Conservation (phyloP, 352 stramenopile species). For the Plasmopara halstedii region DNA sequence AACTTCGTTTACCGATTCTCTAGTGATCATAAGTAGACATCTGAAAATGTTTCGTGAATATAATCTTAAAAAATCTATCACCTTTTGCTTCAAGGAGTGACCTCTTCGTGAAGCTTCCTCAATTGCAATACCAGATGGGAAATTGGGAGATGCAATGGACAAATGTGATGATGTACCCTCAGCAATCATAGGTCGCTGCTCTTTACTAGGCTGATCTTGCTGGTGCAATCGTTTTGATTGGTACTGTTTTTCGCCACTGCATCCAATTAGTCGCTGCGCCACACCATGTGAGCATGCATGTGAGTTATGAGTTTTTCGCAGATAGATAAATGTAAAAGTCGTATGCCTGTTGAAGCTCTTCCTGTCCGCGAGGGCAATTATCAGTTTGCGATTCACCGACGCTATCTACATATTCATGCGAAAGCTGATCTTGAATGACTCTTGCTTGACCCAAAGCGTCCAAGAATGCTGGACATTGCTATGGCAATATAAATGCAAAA, state of each 20-base stretch:
- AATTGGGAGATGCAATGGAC: constrained; percentile 6
- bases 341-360: too few relatives aligned
- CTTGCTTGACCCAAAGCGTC: constrained; percentile 6
- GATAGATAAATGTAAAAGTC: too few relatives aligned
- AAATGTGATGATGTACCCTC: constrained; percentile 10
- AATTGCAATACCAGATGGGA: constrained; percentile 4
- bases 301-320: not conserved
- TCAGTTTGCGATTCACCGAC: too few relatives aligned
- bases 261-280: constrained; percentile 2
- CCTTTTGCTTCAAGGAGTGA: constrained; percentile 9
- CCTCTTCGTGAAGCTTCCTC: constrained; percentile 3
- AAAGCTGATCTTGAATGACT: not conserved
- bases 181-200: constrained; percentile 20
- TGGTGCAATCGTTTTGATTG: constrained; percentile 17
- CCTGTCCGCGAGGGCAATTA: too few relatives aligned
- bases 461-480: constrained; percentile 17
- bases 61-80: not conserved
- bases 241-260: constrained; percentile 15
- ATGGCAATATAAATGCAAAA: constrained; percentile 4
- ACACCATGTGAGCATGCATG: not conserved
- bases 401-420: too few relatives aligned
- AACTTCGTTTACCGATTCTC: constrained; percentile 12
- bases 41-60: not conserved
- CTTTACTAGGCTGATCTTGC: constrained; percentile 22
- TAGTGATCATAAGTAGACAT: not conserved